These are phyloP conservation scores for Excoecaria cochinchinensis DNA, from an alignment of 345 rosid genomes.

Conservation along the genomic window DNA sequence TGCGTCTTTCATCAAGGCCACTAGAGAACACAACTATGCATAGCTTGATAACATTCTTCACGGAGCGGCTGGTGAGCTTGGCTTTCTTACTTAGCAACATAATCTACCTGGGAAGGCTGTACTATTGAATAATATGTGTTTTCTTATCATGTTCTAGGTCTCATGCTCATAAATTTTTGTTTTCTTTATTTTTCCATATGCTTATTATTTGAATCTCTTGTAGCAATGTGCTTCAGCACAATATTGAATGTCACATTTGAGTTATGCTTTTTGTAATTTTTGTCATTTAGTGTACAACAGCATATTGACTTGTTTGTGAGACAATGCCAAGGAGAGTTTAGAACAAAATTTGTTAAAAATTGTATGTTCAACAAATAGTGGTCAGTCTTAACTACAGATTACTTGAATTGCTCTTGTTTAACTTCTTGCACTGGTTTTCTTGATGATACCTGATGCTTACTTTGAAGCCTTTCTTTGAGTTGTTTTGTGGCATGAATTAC, in stretches of 20 bases:
- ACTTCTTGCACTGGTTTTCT: background rate
- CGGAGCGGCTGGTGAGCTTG: conserved; percentile 73
- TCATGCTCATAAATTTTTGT: background rate
- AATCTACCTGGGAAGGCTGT: background rate
- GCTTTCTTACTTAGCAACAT: conserved; percentile 12
- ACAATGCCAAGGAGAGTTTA: too few relatives aligned
- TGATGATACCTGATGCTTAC: background rate
- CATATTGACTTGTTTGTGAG: too few relatives aligned
- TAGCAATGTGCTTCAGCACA: background rate
- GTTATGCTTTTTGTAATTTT: background rate
- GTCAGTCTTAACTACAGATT: background rate
- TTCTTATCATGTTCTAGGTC: background rate
- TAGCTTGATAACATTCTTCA: conserved; percentile 61
- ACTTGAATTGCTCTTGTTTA: background rate
- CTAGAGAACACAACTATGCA: conserved; percentile 52
- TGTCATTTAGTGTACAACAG: background rate
- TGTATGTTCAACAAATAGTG: background rate
- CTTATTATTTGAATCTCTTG: background rate
- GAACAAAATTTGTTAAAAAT: too few relatives aligned
- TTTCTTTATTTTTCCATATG: background rate
- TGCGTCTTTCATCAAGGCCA: conserved; percentile 51
- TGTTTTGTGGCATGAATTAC: background rate
- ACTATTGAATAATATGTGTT: background rate
- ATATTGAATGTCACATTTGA: background rate
- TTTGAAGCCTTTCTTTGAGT: conserved; percentile 3